Base-by-base conservation (phyloP, 352 stramenopile species). In the Phytopythium vexans region DNA sequence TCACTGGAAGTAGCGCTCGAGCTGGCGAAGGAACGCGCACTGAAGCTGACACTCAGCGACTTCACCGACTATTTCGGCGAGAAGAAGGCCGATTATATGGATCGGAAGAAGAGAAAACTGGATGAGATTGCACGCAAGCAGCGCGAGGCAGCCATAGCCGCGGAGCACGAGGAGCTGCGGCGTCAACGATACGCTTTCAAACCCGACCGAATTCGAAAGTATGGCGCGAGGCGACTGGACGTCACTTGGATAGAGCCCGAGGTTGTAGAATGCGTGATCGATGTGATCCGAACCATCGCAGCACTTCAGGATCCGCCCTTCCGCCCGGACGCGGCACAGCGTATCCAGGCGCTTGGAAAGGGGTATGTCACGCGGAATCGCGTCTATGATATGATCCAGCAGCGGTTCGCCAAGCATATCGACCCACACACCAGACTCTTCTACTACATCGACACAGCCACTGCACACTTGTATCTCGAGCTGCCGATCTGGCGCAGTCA, bases 161-260 rank as follows among this genome's bases (percentile, higher is more conserved):
- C 35, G 41, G 11, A 41, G 11, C 11, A 53, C 0, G 53, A 66
- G 37, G 46, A 55, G 27, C 16, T 49, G 38, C 49, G 39, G 48
- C 50, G 45, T 8, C 39, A 56, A 15, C 12, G 58, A 46, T 55
- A 40, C 5, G 41, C 41, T 9, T 84, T 86, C 38, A 48, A 83
- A 4, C 72, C 77, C 0, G 76, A 60, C 11, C 67, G 59, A 34
- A 74, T 58, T n/a, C 70, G 72, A 2, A 56, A 69, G 14, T 88
- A 88, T 37, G 77, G 64, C 7, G 43, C 50, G 1, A 57, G 72
- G 33, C 50, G 72, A 1, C 47, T 86, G 3, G 75, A 92, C 33
- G 77, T 91, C 31, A 82, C 77, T 6, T 75, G 64, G 65, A 85
- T 88, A 44, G 77, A 88, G 31, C 76, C 76, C 0, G 67, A 81